A percentile compares a stretch with the other conserved stretches of the same genome.
Evolutionary conservation across 2,329 filamentous ascomycete species (phyloP).

Genomic region (Cordyceps tenuipes): DNA sequence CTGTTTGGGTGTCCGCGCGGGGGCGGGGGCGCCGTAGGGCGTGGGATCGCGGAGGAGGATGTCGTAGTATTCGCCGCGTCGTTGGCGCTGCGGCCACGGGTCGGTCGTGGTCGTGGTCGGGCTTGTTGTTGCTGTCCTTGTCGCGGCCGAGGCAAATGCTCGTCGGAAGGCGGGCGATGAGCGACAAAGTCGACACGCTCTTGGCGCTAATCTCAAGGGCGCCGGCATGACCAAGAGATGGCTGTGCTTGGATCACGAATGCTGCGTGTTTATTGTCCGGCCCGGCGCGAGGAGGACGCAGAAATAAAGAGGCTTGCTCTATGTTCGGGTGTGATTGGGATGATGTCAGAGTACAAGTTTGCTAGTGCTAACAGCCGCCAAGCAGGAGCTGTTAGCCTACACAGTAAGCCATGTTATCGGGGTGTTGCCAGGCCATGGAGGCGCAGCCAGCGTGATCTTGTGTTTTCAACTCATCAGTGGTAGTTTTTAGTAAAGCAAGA

Average conservation of each 20-base stretch:
- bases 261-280: neutral
- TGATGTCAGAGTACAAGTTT: conserved; percentile 9
- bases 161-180: neutral
- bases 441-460: too few species aligned
- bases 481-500: too few species aligned
- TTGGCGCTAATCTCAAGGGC: neutral
- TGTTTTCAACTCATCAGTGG: too few species aligned
- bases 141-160: conserved; percentile 1
- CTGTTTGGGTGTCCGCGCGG: neutral
- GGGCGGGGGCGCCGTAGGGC: neutral
- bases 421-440: too few species aligned
- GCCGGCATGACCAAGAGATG: neutral
- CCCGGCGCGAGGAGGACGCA: neutral
- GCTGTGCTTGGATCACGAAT: too few species aligned
- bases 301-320: neutral
- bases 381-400: too few species aligned
- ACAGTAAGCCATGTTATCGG: too few species aligned
- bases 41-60: conserved; percentile 8
- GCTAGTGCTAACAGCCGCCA: neutral
- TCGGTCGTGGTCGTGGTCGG: neutral
- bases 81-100: conserved; percentile 5
- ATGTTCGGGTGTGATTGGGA: conserved; percentile 4
- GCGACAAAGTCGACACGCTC: conserved; percentile 1
- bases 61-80: conserved; percentile 12
- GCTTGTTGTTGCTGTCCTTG: neutral